These are phyloP conservation scores for Umbilicus rupestris DNA, from an alignment of 164 flowering plant species.

Conservation along the genomic window DNA sequence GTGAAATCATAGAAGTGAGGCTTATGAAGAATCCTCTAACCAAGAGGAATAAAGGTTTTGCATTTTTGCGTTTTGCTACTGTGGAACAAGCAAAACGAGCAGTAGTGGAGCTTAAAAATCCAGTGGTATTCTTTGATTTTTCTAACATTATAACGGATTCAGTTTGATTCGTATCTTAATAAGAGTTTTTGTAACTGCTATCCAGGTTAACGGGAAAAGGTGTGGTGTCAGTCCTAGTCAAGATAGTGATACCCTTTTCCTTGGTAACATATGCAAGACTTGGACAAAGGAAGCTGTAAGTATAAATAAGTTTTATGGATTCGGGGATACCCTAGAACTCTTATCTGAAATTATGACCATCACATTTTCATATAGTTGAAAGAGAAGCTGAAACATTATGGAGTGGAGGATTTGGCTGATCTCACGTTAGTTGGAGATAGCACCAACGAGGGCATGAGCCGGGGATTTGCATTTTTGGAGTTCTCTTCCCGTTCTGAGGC, in stretches of 20 bases:
- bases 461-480: slow-evolving; percentile 94
- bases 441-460: slow-evolving; percentile 67
- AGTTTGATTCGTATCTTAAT: neutral
- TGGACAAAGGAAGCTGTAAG: slow-evolving; percentile 97
- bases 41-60: slow-evolving; percentile 94
- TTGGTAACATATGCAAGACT: slow-evolving; percentile 92
- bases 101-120: slow-evolving; percentile 61
- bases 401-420: slow-evolving; percentile 78
- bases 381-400: slow-evolving; percentile 77
- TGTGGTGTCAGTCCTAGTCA: slow-evolving; percentile 97
- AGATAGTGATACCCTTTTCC: slow-evolving; percentile 89
- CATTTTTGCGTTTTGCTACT: slow-evolving; percentile 88
- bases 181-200: slow-evolving; percentile 14
- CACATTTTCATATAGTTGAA: slow-evolving; percentile 35
- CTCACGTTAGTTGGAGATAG: slow-evolving; percentile 78
- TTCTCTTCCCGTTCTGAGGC: slow-evolving; percentile 88
- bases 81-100: slow-evolving; percentile 87
- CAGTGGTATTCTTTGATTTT: slow-evolving; percentile 53
- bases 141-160: neutral
- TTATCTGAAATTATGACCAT: slow-evolving; percentile 22
- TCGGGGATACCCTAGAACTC: slow-evolving; percentile 11
- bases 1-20: slow-evolving; percentile 78
- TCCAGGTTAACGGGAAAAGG: slow-evolving; percentile 79
- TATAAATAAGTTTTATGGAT: slow-evolving; percentile 10
- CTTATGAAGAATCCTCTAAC: slow-evolving; percentile 91